These are phyloP conservation scores for Clavaria fumosa DNA, from an alignment of 768 basidiomycete species.

Conservation along the genomic window DNA sequence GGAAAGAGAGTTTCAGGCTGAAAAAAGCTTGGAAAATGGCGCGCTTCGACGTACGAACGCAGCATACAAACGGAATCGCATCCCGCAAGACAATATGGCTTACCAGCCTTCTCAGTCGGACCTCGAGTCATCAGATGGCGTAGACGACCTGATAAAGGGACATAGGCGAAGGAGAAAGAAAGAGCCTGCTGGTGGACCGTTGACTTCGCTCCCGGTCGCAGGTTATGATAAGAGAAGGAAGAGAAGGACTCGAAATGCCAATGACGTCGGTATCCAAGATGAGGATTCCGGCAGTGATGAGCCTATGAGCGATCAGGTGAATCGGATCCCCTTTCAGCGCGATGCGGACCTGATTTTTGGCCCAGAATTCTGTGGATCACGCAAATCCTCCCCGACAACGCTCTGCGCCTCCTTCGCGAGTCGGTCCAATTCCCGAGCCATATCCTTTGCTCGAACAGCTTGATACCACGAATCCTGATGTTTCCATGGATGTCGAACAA, in stretches of 20 bases:
- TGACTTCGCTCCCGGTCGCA: conserved; percentile 54
- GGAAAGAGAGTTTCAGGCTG: conserved; percentile 44
- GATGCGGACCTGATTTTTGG: too few relatives aligned
- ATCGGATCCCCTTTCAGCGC: conserved; percentile 8
- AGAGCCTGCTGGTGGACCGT: conserved; percentile 35
- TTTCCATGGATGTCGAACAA: conserved; percentile 27
- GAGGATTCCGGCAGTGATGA: conserved; percentile 33
- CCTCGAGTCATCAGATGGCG: conserved; percentile 44
- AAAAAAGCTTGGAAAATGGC: conserved; percentile 18
- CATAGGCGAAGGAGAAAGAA: conserved; percentile 41
- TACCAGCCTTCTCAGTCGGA: conserved; percentile 58
- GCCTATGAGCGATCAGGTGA: conserved; percentile 19
- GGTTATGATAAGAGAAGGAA: conserved; percentile 45
- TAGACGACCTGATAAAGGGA: conserved; percentile 37
- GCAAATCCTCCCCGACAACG: too few relatives aligned
- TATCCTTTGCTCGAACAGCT: too few relatives aligned
- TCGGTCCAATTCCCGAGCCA: too few relatives aligned
- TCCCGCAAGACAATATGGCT: conserved; percentile 68
- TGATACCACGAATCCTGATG: conserved; percentile 22
- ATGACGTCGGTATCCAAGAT: conserved; percentile 34
- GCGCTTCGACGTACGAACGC: conserved; percentile 12
- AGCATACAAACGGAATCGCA: conserved; percentile 38
- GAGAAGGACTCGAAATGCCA: conserved; percentile 29
- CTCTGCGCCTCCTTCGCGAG: too few relatives aligned
- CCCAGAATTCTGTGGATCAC: too few relatives aligned